Conservation (phyloP, 805 yeast species). For the Groenewaldozyma salmanticensis region DNA sequence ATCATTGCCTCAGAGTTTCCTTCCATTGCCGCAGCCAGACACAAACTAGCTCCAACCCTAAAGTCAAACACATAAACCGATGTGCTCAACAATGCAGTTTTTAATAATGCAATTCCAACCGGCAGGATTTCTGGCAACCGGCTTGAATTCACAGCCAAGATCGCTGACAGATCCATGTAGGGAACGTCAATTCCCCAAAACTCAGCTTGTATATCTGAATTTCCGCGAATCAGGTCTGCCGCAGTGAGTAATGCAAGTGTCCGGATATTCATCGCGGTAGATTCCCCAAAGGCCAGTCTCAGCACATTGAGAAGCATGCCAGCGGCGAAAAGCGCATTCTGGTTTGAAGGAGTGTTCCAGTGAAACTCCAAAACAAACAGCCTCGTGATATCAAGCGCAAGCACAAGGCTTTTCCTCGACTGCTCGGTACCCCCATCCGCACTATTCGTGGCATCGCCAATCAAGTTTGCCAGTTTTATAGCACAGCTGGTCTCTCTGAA, state of each 20-base stretch:
- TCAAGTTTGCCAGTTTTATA: conserved; percentile 49
- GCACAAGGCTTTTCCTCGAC: conserved; percentile 52
- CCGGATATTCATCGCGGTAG: conserved; percentile 57
- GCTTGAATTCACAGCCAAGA: conserved; percentile 30
- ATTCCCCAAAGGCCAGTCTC: conserved; percentile 55
- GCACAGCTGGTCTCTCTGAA: conserved; percentile 81
- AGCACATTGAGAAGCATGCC: conserved; percentile 59
- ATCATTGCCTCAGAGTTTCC: conserved; percentile 52
- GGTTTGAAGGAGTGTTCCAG: conserved; percentile 53
- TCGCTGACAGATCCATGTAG: conserved; percentile 68
- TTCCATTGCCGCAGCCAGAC: conserved; percentile 58
- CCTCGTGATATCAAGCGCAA: conserved; percentile 62
- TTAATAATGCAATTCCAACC: conserved; percentile 60
- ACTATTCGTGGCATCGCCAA: conserved; percentile 27
- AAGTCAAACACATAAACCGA: conserved; percentile 81
- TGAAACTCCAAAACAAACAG: conserved; percentile 66
- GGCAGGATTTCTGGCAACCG: conserved; percentile 41
- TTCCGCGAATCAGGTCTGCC: conserved; percentile 65
- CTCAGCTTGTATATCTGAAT: conserved; percentile 55
- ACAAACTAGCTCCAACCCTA: conserved; percentile 58
- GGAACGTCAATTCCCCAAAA: conserved; percentile 87
- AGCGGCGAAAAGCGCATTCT: conserved; percentile 46
- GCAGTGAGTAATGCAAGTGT: conserved; percentile 61
- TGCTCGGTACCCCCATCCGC: conserved; percentile 39
- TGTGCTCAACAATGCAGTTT: conserved; percentile 72